These are phyloP conservation scores for Apophysomyces trapeziformis DNA, from an alignment of 371 early-diverging fungal species.

Conservation along the genomic window DNA sequence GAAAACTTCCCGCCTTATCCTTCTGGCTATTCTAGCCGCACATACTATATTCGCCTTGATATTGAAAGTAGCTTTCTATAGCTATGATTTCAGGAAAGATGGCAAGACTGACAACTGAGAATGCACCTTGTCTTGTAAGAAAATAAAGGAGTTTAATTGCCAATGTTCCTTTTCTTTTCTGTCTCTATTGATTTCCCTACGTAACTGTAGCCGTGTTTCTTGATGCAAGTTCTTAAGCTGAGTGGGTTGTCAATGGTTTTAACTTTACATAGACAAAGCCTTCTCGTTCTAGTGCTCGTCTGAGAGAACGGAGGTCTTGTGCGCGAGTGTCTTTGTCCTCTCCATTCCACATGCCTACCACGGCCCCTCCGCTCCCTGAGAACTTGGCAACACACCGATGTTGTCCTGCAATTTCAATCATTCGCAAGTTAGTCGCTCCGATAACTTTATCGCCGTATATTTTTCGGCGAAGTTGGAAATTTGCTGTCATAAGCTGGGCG, in stretches of 20 bases:
- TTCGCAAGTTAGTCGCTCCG: slow-evolving; percentile 49
- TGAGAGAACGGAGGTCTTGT: slow-evolving; percentile 33
- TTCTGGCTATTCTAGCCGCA: slow-evolving; percentile 66
- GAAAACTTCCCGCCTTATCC: slow-evolving; percentile 67
- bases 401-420: slow-evolving; percentile 52
- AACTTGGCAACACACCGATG: slow-evolving; percentile 56
- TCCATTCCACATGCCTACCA: slow-evolving; percentile 55
- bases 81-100: slow-evolving; percentile 38
- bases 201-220: not conserved
- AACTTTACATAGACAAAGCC: slow-evolving; percentile 52
- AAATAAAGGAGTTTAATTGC: too few species aligned
- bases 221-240: not conserved
- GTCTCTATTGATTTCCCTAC: too few species aligned
- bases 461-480: slow-evolving; percentile 53
- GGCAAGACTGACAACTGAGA: slow-evolving; percentile 7
- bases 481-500: slow-evolving; percentile 52
- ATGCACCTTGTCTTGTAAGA: too few species aligned
- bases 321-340: slow-evolving; percentile 14
- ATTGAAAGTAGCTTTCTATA: slow-evolving; percentile 85
- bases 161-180: too few species aligned
- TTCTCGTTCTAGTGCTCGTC: slow-evolving; percentile 47
- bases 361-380: slow-evolving; percentile 59
- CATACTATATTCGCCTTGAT: slow-evolving; percentile 77
- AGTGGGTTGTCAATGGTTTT: slow-evolving; percentile 13
- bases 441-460: slow-evolving; percentile 54